Percentiles rank a stretch among this genome's conserved stretches.
Evolutionary conservation across 2,329 filamentous ascomycete genomes (phyloP).

Genomic region (Penicillium decumbens): DNA sequence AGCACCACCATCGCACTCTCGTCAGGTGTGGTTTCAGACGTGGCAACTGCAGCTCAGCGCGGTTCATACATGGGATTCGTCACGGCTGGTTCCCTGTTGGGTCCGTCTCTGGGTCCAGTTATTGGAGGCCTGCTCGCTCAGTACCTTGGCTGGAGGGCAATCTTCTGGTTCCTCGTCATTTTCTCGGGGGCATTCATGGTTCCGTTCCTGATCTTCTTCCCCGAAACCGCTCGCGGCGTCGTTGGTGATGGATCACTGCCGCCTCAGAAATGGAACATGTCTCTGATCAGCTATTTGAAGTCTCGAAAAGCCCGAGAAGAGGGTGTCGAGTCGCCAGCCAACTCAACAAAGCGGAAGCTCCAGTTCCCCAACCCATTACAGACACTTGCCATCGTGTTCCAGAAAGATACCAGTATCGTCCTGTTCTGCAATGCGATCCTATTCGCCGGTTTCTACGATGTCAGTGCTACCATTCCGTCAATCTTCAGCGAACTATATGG

Average conservation of each 20-base stretch:
- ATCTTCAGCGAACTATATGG: constrained; percentile 37
- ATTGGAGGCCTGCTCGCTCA: constrained; percentile 28
- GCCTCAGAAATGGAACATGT: constrained; percentile 37
- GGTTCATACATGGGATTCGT: constrained; percentile 30
- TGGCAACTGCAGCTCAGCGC: constrained; percentile 29
- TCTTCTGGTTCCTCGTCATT: constrained; percentile 33
- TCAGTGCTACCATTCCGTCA: constrained; percentile 38
- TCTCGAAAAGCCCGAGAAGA: constrained; percentile 23
- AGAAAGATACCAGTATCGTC: constrained; percentile 37
- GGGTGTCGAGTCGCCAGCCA: constrained; percentile 3
- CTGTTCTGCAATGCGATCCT: constrained; percentile 38
- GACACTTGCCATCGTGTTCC: constrained; percentile 32
- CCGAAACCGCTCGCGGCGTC: constrained; percentile 36
- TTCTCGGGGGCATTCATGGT: constrained; percentile 19
- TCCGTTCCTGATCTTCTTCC: constrained; percentile 18
- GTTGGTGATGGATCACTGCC: constrained; percentile 28
- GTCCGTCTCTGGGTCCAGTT: constrained; percentile 28
- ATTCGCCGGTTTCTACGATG: constrained; percentile 42
- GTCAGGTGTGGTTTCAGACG: constrained; percentile 35
- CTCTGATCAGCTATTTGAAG: constrained; percentile 27
- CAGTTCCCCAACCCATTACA: constrained; percentile 38
- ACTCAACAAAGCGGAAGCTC: constrained; percentile 20
- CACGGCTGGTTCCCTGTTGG: constrained; percentile 22
- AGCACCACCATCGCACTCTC: constrained; percentile 28
- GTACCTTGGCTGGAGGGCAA: constrained; percentile 26